Conservation (phyloP, 257 asterid species). For the Ballota nigra region DNA sequence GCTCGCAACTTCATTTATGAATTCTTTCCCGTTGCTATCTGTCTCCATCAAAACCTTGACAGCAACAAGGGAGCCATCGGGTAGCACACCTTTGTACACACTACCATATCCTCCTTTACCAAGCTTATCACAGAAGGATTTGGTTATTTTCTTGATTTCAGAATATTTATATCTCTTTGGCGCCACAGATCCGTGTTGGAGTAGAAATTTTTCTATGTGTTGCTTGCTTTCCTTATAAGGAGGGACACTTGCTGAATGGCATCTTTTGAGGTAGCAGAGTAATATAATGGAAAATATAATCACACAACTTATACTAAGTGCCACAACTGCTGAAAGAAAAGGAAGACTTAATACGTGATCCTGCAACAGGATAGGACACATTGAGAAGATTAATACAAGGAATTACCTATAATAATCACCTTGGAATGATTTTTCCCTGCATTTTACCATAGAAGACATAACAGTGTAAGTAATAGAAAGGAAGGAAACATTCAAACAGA, state of each 20-base stretch:
- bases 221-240: neutral
- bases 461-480: neutral
- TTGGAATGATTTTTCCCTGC: neutral
- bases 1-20: constrained; percentile 13
- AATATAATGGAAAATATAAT: neutral
- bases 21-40: constrained; percentile 16
- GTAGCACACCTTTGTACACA: neutral
- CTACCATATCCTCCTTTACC: constrained; percentile 35
- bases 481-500: neutral
- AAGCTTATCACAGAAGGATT: constrained; percentile 27
- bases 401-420: neutral
- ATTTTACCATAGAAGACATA: neutral
- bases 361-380: neutral
- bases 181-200: constrained; percentile 32
- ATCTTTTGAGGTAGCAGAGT: neutral
- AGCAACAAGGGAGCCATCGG: neutral
- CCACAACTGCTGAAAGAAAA: neutral
- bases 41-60: neutral
- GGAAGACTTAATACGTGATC: neutral
- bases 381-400: neutral
- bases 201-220: constrained; percentile 30
- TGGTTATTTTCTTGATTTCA: constrained; percentile 37
- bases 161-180: constrained; percentile 29
- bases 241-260: neutral
- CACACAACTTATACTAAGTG: neutral